Evolutionary conservation across 2,329 filamentous ascomycete species (phyloP), one percentile per base, ranked within the genome.

Genomic region (Orbilia brochopaga): DNA sequence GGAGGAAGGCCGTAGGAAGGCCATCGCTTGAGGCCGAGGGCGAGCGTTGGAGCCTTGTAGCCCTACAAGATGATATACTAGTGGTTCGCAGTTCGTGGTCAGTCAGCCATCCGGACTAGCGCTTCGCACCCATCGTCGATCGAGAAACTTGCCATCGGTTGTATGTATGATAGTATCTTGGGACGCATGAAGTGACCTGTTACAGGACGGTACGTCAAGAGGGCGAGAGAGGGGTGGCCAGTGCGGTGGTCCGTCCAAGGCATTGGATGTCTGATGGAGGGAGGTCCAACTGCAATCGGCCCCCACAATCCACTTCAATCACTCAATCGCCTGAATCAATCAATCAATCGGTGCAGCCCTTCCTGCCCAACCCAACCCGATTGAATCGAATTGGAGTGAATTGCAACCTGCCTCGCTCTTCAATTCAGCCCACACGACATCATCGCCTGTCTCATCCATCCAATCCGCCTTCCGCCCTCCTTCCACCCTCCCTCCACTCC

Each of bases 341-440:
- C 62, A 35, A 53, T n/a, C 65, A 53, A 24, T 60, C 62, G 51
- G 48, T 46, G 42, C 44, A 57, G 46, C 62, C 64, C 64, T 62
- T 69, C 55, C 65, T 40, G 58, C 58, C 54, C 59, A 37, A 59
- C 40, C 54, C 51, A 51, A 17, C 46, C 19, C 46, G 15, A 3
- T 17, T 58, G 55, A 42, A n/a, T n/a, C n/a, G n/a, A n/a, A n/a
- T n/a, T n/a, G n/a, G n/a, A n/a, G n/a, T n/a, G n/a, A n/a, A n/a
- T n/a, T n/a, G n/a, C n/a, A 57, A 62, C 58, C 56, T 69, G 8
- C 58, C 52, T 62, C 52, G 37, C 55, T 69, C 46, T 51, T 50
- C 65, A 53, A 42, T 51, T 50, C 65, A 53, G 51, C 44, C 58
- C 66, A 64, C 66, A 70, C 66, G 66, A 70, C 66, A 59, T 64